Conservation (phyloP, 371 early-diverging fungal genomes). For the Mucor ambiguus region DNA sequence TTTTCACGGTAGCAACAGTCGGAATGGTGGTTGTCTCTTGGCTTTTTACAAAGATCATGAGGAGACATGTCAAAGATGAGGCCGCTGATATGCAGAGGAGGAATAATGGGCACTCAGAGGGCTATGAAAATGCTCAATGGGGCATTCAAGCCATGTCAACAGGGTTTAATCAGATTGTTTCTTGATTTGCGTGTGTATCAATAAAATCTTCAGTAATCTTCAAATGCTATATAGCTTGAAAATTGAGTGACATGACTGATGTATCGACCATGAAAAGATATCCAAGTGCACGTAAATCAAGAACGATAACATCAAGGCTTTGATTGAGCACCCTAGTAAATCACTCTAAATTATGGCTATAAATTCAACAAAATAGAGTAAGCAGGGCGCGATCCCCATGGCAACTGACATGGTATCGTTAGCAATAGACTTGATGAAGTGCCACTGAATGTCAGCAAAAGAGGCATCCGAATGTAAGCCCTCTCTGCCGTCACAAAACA, state of each 20-base stretch:
- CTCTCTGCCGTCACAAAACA: not conserved
- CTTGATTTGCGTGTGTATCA: slow-evolving; percentile 10
- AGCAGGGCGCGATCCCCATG: no score
- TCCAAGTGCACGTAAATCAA: no score
- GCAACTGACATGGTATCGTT: no score
- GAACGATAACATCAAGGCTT: no score
- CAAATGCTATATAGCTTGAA: not conserved
- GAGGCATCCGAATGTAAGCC: not conserved
- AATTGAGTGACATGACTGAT: not conserved
- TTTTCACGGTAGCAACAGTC: slow-evolving; percentile 36
- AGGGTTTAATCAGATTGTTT: slow-evolving; percentile 37
- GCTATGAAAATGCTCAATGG: slow-evolving; percentile 32
- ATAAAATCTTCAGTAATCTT: not conserved
- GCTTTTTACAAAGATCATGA: slow-evolving; percentile 36
- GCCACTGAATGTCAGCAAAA: not conserved
- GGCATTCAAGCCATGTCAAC: slow-evolving; percentile 33
- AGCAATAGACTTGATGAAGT: no score
- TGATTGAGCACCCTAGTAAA: no score
- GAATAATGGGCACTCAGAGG: slow-evolving; percentile 14
- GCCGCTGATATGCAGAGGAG: slow-evolving; percentile 15
- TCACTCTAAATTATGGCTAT: no score
- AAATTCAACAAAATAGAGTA: no score
- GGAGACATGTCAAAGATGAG: slow-evolving; percentile 28
- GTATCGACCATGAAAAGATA: no score
- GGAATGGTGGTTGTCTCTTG: slow-evolving; percentile 34